Percentiles rank a stretch among this genome's conserved stretches.
phyloP scores from a whole-genome alignment of 805 yeast species.

The Ogataea ganodermae region DNA sequence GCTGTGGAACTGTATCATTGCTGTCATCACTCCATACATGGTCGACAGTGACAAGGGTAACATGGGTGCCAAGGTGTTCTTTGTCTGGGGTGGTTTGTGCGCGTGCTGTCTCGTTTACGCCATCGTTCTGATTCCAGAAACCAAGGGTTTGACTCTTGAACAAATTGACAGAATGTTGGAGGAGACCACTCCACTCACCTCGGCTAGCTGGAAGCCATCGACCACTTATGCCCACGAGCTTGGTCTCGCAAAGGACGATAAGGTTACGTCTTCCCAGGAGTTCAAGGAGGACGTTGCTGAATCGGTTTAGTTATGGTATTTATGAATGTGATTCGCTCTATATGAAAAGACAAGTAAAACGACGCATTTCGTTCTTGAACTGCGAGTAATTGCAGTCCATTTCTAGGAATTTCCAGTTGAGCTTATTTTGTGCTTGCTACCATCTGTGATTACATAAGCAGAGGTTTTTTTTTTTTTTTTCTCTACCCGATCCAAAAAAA shows the following conservation, averaged over 20 bases:
- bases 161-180: conserved; percentile 61
- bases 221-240: conserved; percentile 33
- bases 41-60: conserved; percentile 65
- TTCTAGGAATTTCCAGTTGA: no score
- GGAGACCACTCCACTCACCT: conserved; percentile 38
- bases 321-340: background rate
- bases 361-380: background rate
- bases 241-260: conserved; percentile 29
- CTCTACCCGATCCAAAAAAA: no score
- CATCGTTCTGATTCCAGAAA: conserved; percentile 72
- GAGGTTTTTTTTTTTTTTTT: no score
- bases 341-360: background rate
- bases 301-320: conserved; percentile 1
- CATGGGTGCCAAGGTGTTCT: conserved; percentile 65
- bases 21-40: conserved; percentile 75
- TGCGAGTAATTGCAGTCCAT: background rate
- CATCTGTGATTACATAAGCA: no score
- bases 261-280: conserved; percentile 12
- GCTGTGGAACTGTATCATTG: conserved; percentile 75
- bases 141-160: conserved; percentile 79
- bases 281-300: conserved; percentile 22
- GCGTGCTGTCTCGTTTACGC: conserved; percentile 59
- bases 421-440: no score
- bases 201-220: conserved; percentile 39
- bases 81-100: conserved; percentile 64